Conservation (phyloP, 208 protist species). For the Polymyxa betae region DNA sequence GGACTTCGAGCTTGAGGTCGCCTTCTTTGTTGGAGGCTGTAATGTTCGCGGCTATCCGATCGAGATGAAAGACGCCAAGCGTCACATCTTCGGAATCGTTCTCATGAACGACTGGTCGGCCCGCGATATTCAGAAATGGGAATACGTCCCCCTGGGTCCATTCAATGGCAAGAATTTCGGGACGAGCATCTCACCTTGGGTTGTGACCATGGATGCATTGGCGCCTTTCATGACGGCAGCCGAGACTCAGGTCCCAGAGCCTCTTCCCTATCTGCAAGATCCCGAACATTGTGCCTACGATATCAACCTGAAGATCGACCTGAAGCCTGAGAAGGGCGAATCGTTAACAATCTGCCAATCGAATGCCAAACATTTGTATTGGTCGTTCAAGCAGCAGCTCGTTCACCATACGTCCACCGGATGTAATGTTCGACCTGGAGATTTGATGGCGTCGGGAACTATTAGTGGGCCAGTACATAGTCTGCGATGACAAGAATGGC, state of each 20-base stretch:
- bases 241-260: constrained; percentile 64
- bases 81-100: constrained; percentile 82
- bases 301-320: constrained; percentile 67
- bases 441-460: constrained; percentile 81
- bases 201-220: constrained; percentile 83
- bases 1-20: constrained; percentile 85
- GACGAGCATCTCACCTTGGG: constrained; percentile 85
- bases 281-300: constrained; percentile 66
- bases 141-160: constrained; percentile 86
- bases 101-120: constrained; percentile 86
- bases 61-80: constrained; percentile 73
- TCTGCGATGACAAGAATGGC: no score
- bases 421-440: constrained; percentile 82
- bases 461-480: constrained; percentile 46
- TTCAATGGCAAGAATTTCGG: constrained; percentile 79
- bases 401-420: constrained; percentile 82
- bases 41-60: constrained; percentile 79
- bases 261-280: constrained; percentile 53
- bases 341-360: constrained; percentile 65
- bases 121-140: constrained; percentile 82
- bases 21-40: constrained; percentile 77
- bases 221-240: constrained; percentile 73
- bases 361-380: constrained; percentile 80
- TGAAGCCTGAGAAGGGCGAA: background rate
- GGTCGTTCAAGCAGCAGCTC: constrained; percentile 82